Evolutionary conservation across 179 eudicot species (phyloP).

Genomic region (Actinidia arguta): DNA sequence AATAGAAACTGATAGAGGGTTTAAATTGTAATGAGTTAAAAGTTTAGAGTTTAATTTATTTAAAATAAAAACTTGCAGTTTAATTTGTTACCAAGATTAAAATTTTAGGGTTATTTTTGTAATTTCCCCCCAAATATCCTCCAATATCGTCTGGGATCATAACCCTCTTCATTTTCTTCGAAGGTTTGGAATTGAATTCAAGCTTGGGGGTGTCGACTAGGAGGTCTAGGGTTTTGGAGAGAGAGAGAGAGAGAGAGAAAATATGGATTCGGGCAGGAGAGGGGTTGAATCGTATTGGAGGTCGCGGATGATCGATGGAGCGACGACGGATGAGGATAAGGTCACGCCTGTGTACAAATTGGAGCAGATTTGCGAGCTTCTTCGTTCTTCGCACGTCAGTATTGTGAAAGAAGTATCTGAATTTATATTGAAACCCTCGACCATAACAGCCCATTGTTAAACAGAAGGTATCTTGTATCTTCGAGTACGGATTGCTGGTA

Average conservation of each 20-base stretch:
- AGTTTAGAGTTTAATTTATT: neutral
- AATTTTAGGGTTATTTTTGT: too few species aligned
- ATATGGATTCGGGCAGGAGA: slow-evolving; percentile 95
- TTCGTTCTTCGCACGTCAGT: slow-evolving; percentile 66
- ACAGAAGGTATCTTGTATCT: slow-evolving; percentile 62
- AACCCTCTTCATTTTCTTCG: too few species aligned
- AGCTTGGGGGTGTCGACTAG: neutral
- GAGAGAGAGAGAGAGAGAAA: neutral
- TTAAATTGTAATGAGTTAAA: too few species aligned
- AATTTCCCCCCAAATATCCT: neutral
- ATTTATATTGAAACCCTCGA: slow-evolving; percentile 79
- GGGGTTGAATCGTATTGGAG: slow-evolving; percentile 98
- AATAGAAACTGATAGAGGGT: too few species aligned
- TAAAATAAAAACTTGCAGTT: too few species aligned
- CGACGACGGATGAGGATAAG: slow-evolving; percentile 94
- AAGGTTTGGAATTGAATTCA: neutral
- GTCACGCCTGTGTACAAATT: slow-evolving; percentile 94
- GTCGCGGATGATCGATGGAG: slow-evolving; percentile 84
- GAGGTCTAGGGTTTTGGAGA: neutral
- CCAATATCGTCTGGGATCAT: too few species aligned
- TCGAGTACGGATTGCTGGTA: neutral
- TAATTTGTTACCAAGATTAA: too few species aligned
- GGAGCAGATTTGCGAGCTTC: slow-evolving; percentile 89
- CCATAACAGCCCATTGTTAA: slow-evolving; percentile 89
- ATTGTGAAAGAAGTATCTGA: slow-evolving; percentile 86